These are phyloP conservation scores for Wickerhamiella pararugosa DNA, from an alignment of 1,139 yeast species.

Conservation along the genomic window DNA sequence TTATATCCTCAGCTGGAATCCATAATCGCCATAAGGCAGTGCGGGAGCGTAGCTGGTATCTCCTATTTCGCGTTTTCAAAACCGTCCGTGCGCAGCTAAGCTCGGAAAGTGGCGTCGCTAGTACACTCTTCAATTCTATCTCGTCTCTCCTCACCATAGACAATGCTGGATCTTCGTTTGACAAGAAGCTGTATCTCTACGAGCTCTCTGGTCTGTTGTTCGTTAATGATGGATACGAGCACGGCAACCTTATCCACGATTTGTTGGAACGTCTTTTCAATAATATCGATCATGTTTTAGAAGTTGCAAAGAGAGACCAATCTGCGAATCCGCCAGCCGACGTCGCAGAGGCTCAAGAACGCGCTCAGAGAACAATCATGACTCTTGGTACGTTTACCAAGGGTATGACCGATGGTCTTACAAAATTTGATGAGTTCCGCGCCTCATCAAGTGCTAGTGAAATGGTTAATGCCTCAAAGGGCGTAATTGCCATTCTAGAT, in stretches of 20 bases:
- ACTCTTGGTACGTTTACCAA: conserved; percentile 83
- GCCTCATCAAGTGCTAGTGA: conserved; percentile 31
- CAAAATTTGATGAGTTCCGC: conserved; percentile 9
- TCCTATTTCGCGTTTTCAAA: conserved; percentile 70
- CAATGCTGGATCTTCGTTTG: conserved; percentile 42
- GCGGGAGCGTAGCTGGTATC: conserved; percentile 77
- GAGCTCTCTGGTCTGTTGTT: conserved; percentile 35
- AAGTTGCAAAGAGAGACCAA: conserved; percentile 2
- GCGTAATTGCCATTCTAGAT: conserved; percentile 70
- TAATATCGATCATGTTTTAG: conserved; percentile 37
- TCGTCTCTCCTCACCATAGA: conserved; percentile 36
- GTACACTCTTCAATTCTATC: conserved; percentile 36
- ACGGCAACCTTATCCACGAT: conserved; percentile 19
- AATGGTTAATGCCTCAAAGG: conserved; percentile 63
- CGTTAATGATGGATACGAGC: conserved; percentile 29
- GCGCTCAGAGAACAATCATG: conserved; percentile 64
- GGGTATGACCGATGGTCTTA: conserved; percentile 43
- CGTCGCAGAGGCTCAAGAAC: conserved; percentile 2
- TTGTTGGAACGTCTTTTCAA: conserved; percentile 70
- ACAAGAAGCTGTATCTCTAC: conserved; percentile 65
- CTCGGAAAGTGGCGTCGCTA: conserved; percentile 27
- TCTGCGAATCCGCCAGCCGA: neutral
- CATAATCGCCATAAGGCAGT: conserved; percentile 51
- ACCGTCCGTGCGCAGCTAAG: conserved; percentile 50
- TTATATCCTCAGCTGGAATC: conserved; percentile 68